Evolutionary conservation across 257 asterid species (phyloP), one percentile per base, ranked within the genome.

Genomic region (Misopates orontium): DNA sequence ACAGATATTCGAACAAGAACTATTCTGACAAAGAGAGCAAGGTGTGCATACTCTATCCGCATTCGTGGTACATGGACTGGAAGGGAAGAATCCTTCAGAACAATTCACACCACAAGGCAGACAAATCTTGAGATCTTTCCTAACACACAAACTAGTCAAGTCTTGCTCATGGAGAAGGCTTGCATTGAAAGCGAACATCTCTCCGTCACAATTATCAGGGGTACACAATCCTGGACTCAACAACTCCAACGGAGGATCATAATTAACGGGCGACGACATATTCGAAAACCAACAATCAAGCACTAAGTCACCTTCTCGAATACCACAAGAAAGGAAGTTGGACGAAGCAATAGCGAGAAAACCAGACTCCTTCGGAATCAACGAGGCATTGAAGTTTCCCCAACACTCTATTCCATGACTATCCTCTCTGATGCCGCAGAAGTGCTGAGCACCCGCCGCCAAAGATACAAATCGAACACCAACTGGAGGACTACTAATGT

Each of bases 41-140:
- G 95, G 75, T 0, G 99, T 90, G 91, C 99, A 93, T 4, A 93
- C 86, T 55, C 99, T 71, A 42, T 90, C 96, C 0, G 97, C 96
- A 49, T 78, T 69, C 19, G 53, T 68, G 10, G 83, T 80, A 56
- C 99, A 93, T 0, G 87, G 63, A 48, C 96, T 90, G 0, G 99
- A 93, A 21, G 92, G 79, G 61, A 90, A 93, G 63, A 82, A 90
- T 13, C 97, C 99, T 21, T 80, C 77, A 0, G 92, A 78, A 66
- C 99, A 93, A 31, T 80, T 87, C 13, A 71, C n/a, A 7, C 95
- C 99, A 73, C 99, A 93, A 1, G 95, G 95, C 5, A 87, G 82
- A 72, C 97, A 93, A 47, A 93, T 93, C 78, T 57, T 84, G 1
- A 93, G 83, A 66, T 90, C 97, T 58, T 80, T 84, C 62, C 96